Evolutionary conservation across 2,329 filamentous ascomycete species (phyloP).

Genomic region (Diaporthe destruens): DNA sequence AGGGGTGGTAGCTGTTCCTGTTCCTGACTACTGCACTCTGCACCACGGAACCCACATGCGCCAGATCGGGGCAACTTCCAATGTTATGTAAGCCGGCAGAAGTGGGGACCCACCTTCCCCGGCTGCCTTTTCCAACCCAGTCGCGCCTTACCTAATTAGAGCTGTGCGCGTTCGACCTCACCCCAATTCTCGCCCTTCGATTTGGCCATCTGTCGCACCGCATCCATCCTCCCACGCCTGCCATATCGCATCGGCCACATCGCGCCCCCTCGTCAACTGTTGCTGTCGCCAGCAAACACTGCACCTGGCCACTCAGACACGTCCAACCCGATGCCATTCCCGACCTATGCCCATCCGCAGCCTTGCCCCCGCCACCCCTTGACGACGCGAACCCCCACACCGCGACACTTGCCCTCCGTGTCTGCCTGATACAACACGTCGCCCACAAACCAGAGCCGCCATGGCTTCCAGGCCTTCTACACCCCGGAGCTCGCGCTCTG

Average conservation of each 20-base stretch:
- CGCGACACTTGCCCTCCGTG: slow-evolving; percentile 6
- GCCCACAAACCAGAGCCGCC: background rate
- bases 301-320: slow-evolving; percentile 26
- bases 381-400: slow-evolving; percentile 39
- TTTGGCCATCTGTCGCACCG: slow-evolving; percentile 40
- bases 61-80: too few relatives aligned
- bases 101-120: slow-evolving; percentile 12
- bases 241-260: slow-evolving; percentile 25
- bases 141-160: slow-evolving; percentile 37
- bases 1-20: slow-evolving; percentile 16
- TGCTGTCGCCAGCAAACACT: background rate
- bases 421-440: slow-evolving; percentile 23
- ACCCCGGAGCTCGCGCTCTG: slow-evolving; percentile 41
- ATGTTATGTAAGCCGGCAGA: slow-evolving; percentile 28
- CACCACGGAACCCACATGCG: background rate
- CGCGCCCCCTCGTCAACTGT: slow-evolving; percentile 10
- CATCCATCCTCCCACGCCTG: slow-evolving; percentile 26
- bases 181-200: slow-evolving; percentile 36
- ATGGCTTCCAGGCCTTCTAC: slow-evolving; percentile 41
- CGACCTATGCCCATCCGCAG: slow-evolving; percentile 32
- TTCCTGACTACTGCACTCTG: slow-evolving; percentile 30
- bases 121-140: background rate
- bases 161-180: slow-evolving; percentile 40
- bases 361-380: slow-evolving; percentile 40
- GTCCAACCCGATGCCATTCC: slow-evolving; percentile 39